Conservation (phyloP, 1,284 basidiomycete species). For the Hymenochaete sp. region DNA sequence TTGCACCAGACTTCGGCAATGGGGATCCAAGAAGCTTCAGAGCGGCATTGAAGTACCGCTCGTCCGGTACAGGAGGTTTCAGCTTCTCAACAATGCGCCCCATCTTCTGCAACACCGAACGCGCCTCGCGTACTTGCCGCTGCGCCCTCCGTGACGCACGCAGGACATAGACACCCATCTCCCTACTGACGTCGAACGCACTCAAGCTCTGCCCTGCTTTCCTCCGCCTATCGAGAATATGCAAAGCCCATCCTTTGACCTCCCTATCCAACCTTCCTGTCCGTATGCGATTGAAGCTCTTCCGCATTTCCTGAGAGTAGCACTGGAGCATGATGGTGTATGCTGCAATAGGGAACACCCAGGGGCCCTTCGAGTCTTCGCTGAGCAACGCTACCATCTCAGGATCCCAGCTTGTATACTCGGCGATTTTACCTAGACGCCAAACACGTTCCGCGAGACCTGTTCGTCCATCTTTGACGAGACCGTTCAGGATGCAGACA, state of each 20-base stretch:
- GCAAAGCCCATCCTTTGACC: constrained; percentile 33
- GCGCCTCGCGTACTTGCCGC: too few species aligned
- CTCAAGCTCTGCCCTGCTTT: constrained; percentile 3
- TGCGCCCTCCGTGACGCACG: too few species aligned
- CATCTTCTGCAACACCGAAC: too few species aligned
- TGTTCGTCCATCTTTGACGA: constrained; percentile 46
- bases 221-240: constrained; percentile 18
- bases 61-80: constrained; percentile 43
- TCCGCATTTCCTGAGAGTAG: constrained; percentile 44
- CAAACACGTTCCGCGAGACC: constrained; percentile 58
- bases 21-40: constrained; percentile 38
- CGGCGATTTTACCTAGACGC: constrained; percentile 46
- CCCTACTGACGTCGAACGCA: constrained; percentile 9
- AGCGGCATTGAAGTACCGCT: constrained; percentile 58
- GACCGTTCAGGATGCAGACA: constrained; percentile 47
- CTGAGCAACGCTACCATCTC: constrained; percentile 23
- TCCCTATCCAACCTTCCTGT: constrained; percentile 19
- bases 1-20: constrained; percentile 17
- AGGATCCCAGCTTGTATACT: constrained; percentile 41
- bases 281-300: constrained; percentile 19
- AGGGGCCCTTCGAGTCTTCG: constrained; percentile 30
- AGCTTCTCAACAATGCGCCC: too few species aligned
- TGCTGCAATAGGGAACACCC: constrained; percentile 55
- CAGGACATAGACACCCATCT: not conserved
- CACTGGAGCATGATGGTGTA: constrained; percentile 66